phyloP scores from a whole-genome alignment of 2,329 filamentous ascomycete species.

The Diplodia mutila region DNA sequence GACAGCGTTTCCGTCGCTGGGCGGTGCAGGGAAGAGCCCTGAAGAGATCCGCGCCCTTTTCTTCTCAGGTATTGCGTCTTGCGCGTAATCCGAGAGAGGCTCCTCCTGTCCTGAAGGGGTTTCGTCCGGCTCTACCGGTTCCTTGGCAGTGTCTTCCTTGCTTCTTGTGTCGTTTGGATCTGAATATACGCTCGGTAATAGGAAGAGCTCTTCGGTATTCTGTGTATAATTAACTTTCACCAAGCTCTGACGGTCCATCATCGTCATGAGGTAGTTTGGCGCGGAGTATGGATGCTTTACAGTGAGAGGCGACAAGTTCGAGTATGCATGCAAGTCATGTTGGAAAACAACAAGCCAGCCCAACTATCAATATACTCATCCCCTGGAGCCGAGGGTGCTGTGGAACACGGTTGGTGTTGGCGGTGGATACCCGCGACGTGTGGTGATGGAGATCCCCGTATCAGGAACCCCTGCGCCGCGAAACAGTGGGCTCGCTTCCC shows the following conservation, averaged over 20 bases:
- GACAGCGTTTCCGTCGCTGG: background rate
- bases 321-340: no score
- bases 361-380: background rate
- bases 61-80: background rate
- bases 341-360: background rate
- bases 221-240: background rate
- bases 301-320: background rate
- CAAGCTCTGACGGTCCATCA: background rate
- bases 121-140: background rate
- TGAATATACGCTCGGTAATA: background rate
- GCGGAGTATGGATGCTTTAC: background rate
- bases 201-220: background rate
- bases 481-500: background rate
- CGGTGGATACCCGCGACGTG: slow-evolving; percentile 1
- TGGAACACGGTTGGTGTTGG: background rate
- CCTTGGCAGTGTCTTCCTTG: background rate
- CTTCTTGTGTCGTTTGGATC: background rate
- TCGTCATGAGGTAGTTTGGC: background rate
- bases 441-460: slow-evolving; percentile 5
- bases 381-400: background rate
- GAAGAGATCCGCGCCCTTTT: background rate
- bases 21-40: background rate
- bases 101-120: background rate
- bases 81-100: background rate
- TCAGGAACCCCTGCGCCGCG: background rate